Base-by-base conservation (phyloP, 305 asterid species). In the Lippia alba region DNA sequence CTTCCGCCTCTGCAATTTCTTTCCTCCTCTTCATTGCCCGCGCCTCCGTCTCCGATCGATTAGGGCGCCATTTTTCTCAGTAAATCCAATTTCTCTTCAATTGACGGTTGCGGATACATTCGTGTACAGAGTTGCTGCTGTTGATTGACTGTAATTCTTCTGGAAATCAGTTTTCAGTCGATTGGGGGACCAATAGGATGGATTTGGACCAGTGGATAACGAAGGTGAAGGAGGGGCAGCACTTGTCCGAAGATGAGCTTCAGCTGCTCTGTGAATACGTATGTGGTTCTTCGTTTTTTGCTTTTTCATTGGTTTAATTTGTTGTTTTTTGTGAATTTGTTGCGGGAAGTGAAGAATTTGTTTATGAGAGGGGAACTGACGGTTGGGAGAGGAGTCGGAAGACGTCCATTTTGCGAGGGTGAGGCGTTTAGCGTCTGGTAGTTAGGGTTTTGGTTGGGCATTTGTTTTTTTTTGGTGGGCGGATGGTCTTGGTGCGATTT, bases 251-350 rank as follows among this genome's bases (percentile, higher is more conserved):
- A 80, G 97, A 91, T 56, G 96, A 94, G 82, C 97, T 94, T 79
- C 99, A 94, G 87, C 96, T 94, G 64, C 97, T 94, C 46, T 91
- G 99, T 80, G 99, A 94, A 94, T 89, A 89, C 76, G 97, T 94
- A 88, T 62, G 76, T 71, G 65, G 65, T 74, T 62, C 63, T 71
- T 68, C 39, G 50, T 56, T 33, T 61, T 33, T 40, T 12, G n/a
- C 55, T 46, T 66, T 64, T 16, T 54, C 51, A 0, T 44, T 44
- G 19, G 14, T 17, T 33, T 49, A 12, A 44, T 6, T 8, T 61
- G 19, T 8, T 12, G 56, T 53, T 60, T 15, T 32, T 4, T 53
- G 12, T 48, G 32, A 12, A 16, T 49, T 70, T 46, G 41, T 17
- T 44, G 55, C 15, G 48, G 73, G 53, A 64, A 74, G 40, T 64